Conservation (phyloP, 163 green algal species). For the Prototheca cutis region DNA sequence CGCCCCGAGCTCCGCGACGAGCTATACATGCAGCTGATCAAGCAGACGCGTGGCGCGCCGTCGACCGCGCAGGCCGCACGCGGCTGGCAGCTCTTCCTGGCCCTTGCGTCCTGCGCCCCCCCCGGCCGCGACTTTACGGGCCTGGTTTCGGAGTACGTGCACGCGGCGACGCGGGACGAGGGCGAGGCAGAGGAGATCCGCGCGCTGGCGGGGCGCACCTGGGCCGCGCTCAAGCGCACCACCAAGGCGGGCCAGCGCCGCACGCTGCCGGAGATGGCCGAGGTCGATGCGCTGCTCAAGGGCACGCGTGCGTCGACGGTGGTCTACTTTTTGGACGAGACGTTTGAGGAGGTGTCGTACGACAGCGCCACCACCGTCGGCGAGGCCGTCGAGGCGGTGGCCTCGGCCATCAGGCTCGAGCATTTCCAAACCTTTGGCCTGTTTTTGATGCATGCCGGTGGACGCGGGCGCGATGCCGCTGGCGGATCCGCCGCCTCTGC, state of each 20-base stretch:
- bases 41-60: constrained; percentile 80
- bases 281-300: constrained; percentile 78
- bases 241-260: constrained; percentile 74
- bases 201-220: constrained; percentile 46
- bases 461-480: too few relatives aligned
- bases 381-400: constrained; percentile 84
- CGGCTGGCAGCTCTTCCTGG: constrained; percentile 83
- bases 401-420: constrained; percentile 81
- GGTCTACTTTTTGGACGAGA: constrained; percentile 93
- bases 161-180: constrained; percentile 42
- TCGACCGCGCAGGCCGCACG: constrained; percentile 17
- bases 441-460: constrained; percentile 76
- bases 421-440: constrained; percentile 93
- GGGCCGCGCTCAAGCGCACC: constrained; percentile 72
- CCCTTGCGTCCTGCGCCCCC: constrained; percentile 73
- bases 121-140: constrained; percentile 81
- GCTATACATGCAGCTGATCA: constrained; percentile 91
- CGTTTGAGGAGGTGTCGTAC: constrained; percentile 85
- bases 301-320: constrained; percentile 60
- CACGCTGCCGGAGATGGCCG: constrained; percentile 68
- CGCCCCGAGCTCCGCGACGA: constrained; percentile 83
- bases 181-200: constrained; percentile 35
- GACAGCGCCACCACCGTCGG: constrained; percentile 57
- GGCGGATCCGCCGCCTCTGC: too few relatives aligned
- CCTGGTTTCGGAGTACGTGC: constrained; percentile 69